These are phyloP conservation scores for Trametes cingulata DNA, from an alignment of 768 basidiomycete genomes.

Conservation along the genomic window DNA sequence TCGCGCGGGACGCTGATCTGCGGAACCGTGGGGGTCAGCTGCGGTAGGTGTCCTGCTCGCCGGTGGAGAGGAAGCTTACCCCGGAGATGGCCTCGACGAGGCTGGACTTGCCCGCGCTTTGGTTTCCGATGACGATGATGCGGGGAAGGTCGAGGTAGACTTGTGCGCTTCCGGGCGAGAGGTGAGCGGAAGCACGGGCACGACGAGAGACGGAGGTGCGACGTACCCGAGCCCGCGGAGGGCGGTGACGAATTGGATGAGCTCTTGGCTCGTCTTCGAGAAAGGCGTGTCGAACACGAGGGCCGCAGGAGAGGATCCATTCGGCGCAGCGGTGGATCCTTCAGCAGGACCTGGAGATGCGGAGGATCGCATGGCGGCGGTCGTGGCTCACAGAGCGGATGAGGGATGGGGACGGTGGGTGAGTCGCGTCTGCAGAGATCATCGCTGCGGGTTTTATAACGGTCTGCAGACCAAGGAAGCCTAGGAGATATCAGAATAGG, in stretches of 20 bases:
- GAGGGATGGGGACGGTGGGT: too few relatives aligned
- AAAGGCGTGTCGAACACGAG: neutral
- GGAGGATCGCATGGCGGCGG: too few relatives aligned
- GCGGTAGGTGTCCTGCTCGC: neutral
- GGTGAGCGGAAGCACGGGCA: neutral
- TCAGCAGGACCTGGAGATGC: too few relatives aligned
- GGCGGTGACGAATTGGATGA: constrained; percentile 5
- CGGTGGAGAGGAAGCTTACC: constrained; percentile 28
- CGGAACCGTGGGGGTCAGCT: neutral
- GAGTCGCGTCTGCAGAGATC: too few relatives aligned
- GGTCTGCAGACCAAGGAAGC: too few relatives aligned
- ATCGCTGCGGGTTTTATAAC: too few relatives aligned
- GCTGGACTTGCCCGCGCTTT: constrained; percentile 50
- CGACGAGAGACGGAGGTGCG: neutral
- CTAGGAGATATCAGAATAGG: too few relatives aligned
- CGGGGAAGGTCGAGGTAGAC: constrained; percentile 49
- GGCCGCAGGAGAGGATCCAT: too few relatives aligned
- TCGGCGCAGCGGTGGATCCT: too few relatives aligned
- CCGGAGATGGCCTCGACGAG: constrained; percentile 53
- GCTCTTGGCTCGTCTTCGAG: constrained; percentile 4
- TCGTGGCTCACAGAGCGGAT: too few relatives aligned
- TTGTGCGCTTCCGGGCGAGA: constrained; percentile 36
- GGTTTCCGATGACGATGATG: constrained; percentile 54
- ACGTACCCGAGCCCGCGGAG: constrained; percentile 4
- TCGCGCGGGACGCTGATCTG: constrained; percentile 52